Evolutionary conservation across 2,329 filamentous ascomycete species (phyloP).

Genomic region (Emergomyces pasteurianus): DNA sequence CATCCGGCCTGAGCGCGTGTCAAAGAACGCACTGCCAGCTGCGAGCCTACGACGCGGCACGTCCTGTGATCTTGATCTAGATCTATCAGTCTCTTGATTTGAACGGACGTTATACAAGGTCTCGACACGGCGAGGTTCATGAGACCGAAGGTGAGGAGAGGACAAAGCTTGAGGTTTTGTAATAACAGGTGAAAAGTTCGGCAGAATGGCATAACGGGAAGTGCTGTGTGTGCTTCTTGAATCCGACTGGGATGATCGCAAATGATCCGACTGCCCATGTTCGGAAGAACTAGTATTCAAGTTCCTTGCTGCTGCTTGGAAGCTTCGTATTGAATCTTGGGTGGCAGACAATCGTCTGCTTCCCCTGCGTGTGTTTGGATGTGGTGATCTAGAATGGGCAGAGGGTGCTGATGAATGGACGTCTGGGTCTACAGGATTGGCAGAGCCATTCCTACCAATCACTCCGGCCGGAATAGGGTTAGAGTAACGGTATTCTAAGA

Average conservation of each 20-base stretch:
- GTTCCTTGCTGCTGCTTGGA: neutral
- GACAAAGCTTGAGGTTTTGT: neutral
- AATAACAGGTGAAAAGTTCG: neutral
- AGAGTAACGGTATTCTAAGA: neutral
- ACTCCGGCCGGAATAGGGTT: neutral
- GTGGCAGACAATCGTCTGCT: neutral
- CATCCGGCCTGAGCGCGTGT: conserved; percentile 7
- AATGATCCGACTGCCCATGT: neutral
- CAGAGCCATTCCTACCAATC: conserved; percentile 1
- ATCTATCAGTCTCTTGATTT: conserved; percentile 5
- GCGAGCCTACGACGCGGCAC: conserved; percentile 6
- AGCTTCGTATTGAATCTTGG: neutral
- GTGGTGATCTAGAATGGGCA: neutral
- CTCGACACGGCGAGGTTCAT: conserved; percentile 3
- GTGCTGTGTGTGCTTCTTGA: neutral
- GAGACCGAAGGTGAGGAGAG: neutral
- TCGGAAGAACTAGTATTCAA: neutral
- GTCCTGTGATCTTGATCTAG: conserved; percentile 14
- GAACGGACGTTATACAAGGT: neutral
- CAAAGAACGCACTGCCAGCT: conserved; percentile 3
- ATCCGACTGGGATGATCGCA: neutral
- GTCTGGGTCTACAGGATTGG: neutral
- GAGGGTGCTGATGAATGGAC: neutral
- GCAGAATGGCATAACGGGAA: neutral
- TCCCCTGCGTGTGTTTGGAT: neutral